Evolutionary conservation across 176 grass and related monocot genomes (phyloP).

Genomic region (Carex littledalei): DNA sequence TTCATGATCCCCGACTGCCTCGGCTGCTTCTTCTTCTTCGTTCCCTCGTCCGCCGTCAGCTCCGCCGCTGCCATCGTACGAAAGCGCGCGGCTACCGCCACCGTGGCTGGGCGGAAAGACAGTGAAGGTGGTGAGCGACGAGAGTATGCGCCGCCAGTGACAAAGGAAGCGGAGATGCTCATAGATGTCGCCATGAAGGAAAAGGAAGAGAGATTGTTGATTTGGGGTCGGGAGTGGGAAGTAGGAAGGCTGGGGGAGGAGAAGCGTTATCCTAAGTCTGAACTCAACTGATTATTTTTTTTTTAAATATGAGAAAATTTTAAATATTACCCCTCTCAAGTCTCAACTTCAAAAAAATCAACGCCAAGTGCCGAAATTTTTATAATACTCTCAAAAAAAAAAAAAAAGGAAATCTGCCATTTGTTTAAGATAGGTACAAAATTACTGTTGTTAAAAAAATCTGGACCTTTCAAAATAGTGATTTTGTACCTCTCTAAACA

Average conservation of each 20-base stretch:
- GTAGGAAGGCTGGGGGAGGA: not conserved
- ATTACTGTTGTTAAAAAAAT: no score
- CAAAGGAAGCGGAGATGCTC: slow-evolving; percentile 4
- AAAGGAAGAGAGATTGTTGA: not conserved
- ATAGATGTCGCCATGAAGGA: not conserved
- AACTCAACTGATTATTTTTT: no score
- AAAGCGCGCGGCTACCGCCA: not conserved
- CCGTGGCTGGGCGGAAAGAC: not conserved
- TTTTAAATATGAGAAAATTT: no score
- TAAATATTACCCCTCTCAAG: no score
- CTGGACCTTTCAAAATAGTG: no score
- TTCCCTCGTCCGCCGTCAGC: slow-evolving; percentile 15
- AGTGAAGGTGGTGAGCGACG: not conserved
- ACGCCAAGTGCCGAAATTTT: no score
- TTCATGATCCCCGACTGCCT: slow-evolving; percentile 71
- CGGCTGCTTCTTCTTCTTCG: slow-evolving; percentile 29
- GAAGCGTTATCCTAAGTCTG: no score
- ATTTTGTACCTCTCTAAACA: no score
- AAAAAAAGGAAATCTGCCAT: no score
- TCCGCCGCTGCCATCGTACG: slow-evolving; percentile 18
- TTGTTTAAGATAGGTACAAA: no score
- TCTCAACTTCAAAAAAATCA: no score
- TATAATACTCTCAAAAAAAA: no score
- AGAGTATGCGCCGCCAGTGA: slow-evolving; percentile 1
- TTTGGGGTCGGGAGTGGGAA: slow-evolving; percentile 7